Evolutionary conservation across 176 grass and related monocot species (phyloP).

Genomic region (Musa beccarii): DNA sequence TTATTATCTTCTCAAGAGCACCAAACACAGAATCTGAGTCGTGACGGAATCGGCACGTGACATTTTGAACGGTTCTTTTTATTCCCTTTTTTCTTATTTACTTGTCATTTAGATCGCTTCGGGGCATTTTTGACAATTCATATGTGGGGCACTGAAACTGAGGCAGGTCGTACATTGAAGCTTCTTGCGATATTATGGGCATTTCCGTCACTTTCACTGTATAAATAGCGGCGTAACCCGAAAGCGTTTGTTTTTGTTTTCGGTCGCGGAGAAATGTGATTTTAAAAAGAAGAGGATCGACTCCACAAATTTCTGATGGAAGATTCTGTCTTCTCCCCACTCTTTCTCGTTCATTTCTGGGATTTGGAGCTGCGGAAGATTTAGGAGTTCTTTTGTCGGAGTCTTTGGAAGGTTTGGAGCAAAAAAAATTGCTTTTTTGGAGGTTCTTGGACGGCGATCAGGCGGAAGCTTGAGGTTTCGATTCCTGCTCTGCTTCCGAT

Average conservation of each 20-base stretch:
- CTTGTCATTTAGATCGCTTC: no score
- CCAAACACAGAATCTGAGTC: no score
- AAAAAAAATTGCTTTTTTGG: not conserved
- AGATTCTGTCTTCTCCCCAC: not conserved
- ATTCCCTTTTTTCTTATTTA: no score
- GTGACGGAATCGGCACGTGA: no score
- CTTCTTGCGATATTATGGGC: slow-evolving; percentile 9
- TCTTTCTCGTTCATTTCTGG: not conserved
- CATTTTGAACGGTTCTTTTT: no score
- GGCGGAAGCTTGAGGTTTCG: not conserved
- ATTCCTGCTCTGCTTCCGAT: not conserved
- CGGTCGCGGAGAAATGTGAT: not conserved
- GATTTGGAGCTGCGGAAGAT: not conserved
- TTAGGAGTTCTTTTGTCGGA: not conserved
- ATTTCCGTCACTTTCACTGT: slow-evolving; percentile 18
- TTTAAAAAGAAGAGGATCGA: no score
- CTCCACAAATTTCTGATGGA: no score
- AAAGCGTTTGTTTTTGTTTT: not conserved
- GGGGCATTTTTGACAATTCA: no score
- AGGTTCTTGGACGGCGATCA: not conserved
- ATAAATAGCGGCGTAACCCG: slow-evolving; percentile 19
- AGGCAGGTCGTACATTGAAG: slow-evolving; percentile 4
- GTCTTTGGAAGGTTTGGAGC: not conserved
- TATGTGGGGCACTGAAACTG: not conserved
- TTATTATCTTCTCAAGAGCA: no score